Conservation (phyloP, 2,329 filamentous ascomycete species). For the Pseudogymnoascus sp. region DNA sequence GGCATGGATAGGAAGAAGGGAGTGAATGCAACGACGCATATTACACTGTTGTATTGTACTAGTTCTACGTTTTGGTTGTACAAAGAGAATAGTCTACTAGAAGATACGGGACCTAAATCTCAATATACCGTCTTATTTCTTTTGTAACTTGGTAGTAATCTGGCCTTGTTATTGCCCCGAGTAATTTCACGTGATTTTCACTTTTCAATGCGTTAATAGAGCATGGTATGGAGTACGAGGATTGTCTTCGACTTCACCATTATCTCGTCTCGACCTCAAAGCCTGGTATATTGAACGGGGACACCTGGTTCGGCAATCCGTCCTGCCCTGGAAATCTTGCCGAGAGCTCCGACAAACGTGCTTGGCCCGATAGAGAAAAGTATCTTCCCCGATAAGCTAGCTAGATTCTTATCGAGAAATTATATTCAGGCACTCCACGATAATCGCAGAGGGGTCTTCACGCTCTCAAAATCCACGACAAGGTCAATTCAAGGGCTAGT, state of each 20-base stretch:
- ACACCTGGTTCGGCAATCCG: slow-evolving; percentile 4
- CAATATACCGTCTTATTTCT: slow-evolving; percentile 9
- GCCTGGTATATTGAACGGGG: background rate
- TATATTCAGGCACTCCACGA: background rate
- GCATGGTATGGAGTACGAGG: background rate
- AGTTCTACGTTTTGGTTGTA: slow-evolving; percentile 25
- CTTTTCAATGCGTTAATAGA: background rate
- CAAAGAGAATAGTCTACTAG: slow-evolving; percentile 17
- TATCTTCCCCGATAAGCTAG: slow-evolving; percentile 8
- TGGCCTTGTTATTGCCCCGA: background rate
- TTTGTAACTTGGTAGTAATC: background rate
- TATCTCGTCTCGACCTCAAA: background rate
- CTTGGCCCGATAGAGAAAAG: slow-evolving; percentile 7
- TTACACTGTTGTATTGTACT: slow-evolving; percentile 21
- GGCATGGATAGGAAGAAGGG: slow-evolving; percentile 20
- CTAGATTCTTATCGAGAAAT: slow-evolving; percentile 9
- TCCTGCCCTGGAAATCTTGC: slow-evolving; percentile 5
- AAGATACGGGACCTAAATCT: slow-evolving; percentile 7
- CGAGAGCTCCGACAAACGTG: background rate
- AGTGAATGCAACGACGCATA: slow-evolving; percentile 10
- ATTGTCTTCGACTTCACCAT: background rate
- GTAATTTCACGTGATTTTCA: slow-evolving; percentile 1
- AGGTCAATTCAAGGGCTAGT: slow-evolving; percentile 2
- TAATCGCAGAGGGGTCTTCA: slow-evolving; percentile 2
- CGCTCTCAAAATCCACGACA: background rate